Percentiles rank a stretch among this genome's conserved stretches.
Conservation (phyloP, 2,329 filamentous ascomycete species). For the Ceratocystis colombiana region DNA sequence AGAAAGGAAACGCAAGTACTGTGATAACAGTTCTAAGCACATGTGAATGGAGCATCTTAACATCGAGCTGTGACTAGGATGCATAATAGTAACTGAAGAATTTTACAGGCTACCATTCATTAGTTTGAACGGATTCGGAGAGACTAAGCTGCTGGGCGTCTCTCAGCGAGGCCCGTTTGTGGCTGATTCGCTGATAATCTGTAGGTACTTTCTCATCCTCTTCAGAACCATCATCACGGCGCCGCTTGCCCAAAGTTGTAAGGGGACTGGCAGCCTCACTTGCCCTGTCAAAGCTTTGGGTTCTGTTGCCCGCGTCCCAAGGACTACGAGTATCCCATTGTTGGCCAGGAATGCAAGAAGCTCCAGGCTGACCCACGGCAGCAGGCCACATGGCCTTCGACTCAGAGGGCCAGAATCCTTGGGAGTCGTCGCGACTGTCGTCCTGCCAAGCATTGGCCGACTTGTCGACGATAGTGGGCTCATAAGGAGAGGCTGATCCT, state of each 20-base stretch:
- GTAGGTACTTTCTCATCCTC: conserved; percentile 7
- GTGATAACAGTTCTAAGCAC: conserved; percentile 14
- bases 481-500: conserved; percentile 21
- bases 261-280: conserved; percentile 19
- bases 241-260: conserved; percentile 21
- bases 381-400: conserved; percentile 19
- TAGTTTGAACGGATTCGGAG: background rate
- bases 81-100: background rate
- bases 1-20: background rate
- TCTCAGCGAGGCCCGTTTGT: conserved; percentile 5
- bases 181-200: conserved; percentile 20
- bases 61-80: background rate
- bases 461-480: conserved; percentile 23
- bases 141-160: conserved; percentile 4
- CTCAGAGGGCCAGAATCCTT: conserved; percentile 19
- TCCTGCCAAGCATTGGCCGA: conserved; percentile 17
- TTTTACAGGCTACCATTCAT: conserved; percentile 14
- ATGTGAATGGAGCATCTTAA: background rate
- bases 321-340: conserved; percentile 17
- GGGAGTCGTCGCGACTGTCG: conserved; percentile 12
- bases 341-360: background rate
- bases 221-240: conserved; percentile 21
- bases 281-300: conserved; percentile 18
- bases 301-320: conserved; percentile 20
- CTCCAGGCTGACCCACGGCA: background rate